These are phyloP conservation scores for Ustilago hordei DNA, from an alignment of 1,284 basidiomycete genomes.

Conservation along the genomic window DNA sequence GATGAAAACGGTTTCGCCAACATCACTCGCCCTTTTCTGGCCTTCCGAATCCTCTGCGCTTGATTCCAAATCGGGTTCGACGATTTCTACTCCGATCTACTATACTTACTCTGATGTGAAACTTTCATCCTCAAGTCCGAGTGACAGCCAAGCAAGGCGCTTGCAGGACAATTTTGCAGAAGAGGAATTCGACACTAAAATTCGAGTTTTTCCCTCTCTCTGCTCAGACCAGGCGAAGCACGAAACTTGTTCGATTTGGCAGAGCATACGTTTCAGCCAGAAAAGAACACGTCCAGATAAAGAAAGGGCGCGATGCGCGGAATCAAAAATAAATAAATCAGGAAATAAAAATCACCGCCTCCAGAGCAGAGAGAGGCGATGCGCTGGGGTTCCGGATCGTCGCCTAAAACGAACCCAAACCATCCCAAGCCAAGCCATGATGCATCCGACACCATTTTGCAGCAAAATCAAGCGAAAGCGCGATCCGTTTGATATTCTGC, in stretches of 20 bases:
- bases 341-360: not conserved
- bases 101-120: not conserved
- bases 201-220: not conserved
- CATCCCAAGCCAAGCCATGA: not conserved
- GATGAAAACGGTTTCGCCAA: not conserved
- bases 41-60: not conserved
- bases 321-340: not conserved
- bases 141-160: conserved; percentile 3
- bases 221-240: not conserved
- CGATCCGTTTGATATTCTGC: conserved; percentile 2
- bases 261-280: too few species aligned
- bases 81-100: conserved; percentile 11
- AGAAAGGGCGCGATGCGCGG: not conserved
- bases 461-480: conserved; percentile 2
- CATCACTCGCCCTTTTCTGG: not conserved
- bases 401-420: too few species aligned
- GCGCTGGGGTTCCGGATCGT: not conserved
- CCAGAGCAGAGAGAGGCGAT: not conserved
- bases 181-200: not conserved
- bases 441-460: conserved; percentile 6
- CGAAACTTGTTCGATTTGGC: too few species aligned
- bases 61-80: not conserved
- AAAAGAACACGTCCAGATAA: not conserved
- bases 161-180: not conserved
- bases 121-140: not conserved